These are phyloP conservation scores for Dicorynia guianensis DNA, from an alignment of 306 rosid species.

Conservation along the genomic window DNA sequence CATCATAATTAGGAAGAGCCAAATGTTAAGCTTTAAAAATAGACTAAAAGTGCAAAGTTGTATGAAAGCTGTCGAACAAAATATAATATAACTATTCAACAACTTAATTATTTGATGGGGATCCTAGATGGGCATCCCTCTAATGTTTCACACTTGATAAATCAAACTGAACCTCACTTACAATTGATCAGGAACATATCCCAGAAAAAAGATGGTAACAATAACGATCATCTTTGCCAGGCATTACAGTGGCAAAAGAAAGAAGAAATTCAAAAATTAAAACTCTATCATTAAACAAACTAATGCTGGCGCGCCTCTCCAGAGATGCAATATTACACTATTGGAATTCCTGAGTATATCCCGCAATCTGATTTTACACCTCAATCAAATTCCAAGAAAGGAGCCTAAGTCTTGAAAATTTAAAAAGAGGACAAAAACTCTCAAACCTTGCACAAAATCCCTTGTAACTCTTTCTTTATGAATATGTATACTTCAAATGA, in stretches of 20 bases:
- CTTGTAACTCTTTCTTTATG: slow-evolving; percentile 59
- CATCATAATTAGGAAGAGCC: slow-evolving; percentile 1
- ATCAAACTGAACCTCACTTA: slow-evolving; percentile 64
- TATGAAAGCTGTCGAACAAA: slow-evolving; percentile 41
- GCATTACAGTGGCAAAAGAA: slow-evolving; percentile 57
- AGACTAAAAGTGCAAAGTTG: slow-evolving; percentile 29
- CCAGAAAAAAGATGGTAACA: slow-evolving; percentile 49
- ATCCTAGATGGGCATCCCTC: slow-evolving; percentile 60
- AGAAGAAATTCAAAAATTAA: slow-evolving; percentile 42
- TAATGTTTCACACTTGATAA: slow-evolving; percentile 59
- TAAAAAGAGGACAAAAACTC: slow-evolving; percentile 35
- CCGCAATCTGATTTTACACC: slow-evolving; percentile 78
- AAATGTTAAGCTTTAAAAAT: slow-evolving; percentile 19
- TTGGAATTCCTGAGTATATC: slow-evolving; percentile 65
- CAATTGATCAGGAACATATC: slow-evolving; percentile 59
- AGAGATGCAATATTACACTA: slow-evolving; percentile 60
- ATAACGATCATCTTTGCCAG: slow-evolving; percentile 64
- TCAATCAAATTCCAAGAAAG: slow-evolving; percentile 74
- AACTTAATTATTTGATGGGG: slow-evolving; percentile 63
- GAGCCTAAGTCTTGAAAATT: slow-evolving; percentile 55
- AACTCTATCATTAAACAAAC: slow-evolving; percentile 57
- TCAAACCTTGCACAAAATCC: slow-evolving; percentile 75
- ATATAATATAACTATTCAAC: slow-evolving; percentile 46
- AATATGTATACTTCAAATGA: slow-evolving; percentile 58
- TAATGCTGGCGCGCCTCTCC: slow-evolving; percentile 55